Evolutionary conservation across 345 rosid genomes (phyloP).

Genomic region (Litchi chinensis): DNA sequence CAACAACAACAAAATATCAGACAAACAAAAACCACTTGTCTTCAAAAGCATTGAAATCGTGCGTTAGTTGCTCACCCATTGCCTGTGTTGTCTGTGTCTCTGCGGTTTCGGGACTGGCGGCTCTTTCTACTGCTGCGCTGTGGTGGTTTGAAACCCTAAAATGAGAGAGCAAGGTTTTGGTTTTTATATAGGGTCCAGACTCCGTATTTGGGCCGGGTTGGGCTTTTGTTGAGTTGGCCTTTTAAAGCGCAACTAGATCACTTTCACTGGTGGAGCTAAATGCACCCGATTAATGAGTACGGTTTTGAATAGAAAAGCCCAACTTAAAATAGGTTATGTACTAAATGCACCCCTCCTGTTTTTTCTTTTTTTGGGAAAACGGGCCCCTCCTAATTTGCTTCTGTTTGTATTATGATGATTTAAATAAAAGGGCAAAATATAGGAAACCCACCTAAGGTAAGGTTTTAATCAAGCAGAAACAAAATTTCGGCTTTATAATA

Average conservation of each 20-base stretch:
- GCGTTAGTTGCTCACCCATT: slow-evolving; percentile 27
- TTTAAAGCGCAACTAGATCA: not conserved
- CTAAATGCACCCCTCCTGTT: too few relatives aligned
- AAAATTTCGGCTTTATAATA: too few relatives aligned
- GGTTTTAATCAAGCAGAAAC: too few relatives aligned
- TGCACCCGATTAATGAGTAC: not conserved
- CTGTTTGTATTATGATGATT: too few relatives aligned
- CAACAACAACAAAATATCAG: not conserved
- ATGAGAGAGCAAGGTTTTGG: not conserved
- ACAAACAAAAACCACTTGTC: not conserved
- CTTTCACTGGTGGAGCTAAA: not conserved
- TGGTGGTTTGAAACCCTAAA: slow-evolving; percentile 27
- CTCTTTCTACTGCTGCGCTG: slow-evolving; percentile 3
- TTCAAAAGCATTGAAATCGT: not conserved
- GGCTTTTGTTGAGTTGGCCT: not conserved
- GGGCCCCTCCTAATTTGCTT: too few relatives aligned
- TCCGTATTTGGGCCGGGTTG: not conserved
- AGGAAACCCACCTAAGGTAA: too few relatives aligned
- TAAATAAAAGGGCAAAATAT: too few relatives aligned
- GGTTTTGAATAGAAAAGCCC: too few relatives aligned
- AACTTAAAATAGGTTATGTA: too few relatives aligned
- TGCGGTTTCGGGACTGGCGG: slow-evolving; percentile 4
- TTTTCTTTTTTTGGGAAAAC: too few relatives aligned
- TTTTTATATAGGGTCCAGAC: not conserved
- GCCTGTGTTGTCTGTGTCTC: not conserved